Base-by-base conservation (phyloP, 1,284 basidiomycete genomes). In the Blastosporella zonata region DNA sequence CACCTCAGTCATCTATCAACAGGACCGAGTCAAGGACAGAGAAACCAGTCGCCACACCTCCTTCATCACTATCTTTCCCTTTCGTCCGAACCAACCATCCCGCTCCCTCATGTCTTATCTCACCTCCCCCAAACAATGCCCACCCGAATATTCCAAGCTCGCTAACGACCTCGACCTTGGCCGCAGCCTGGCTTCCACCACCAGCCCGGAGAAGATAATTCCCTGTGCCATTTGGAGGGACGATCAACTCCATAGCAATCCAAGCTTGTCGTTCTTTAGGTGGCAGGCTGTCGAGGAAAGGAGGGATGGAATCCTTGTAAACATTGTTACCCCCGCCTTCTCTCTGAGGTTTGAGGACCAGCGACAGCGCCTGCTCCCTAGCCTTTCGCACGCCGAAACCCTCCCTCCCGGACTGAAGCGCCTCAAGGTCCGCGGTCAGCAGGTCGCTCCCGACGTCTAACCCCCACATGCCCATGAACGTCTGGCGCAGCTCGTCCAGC, bases 301-400 rank as follows among this genome's bases (percentile, higher is more conserved):
- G 58, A 0, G 89, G 90, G 46, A 98, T 97, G 43, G 88, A 82
- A 3, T 71, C 67, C 46, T 90, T 87, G 71, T 98, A 99, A 20
- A 98, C 81, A 62, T 99, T 99, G 66, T 99, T 97, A 2, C 96
- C 96, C 0, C 97, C 96, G 3, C 97, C 96, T 72, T 99, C 93
- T 15, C 95, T 80, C 67, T 98, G 95, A 0, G 96, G 96, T 66
- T 99, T 98, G 42, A 98, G 77, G 2, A 98, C 97, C 38, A 91
- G 84, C 10, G 75, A 69, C 3, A 72, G 61, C 0, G 83, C 74
- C 9, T 75, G 59, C 2, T 69, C 65, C n/a, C 72, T 69, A 0
- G 90, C 90, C 33, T 79, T 70, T 10, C 63, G 54, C 18, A 79
- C 70, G 0, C 81, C 88, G 5, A 60, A 63, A 2, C 59, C 54